phyloP scores from a whole-genome alignment of 768 basidiomycete genomes.

The Mrakia blollopis region DNA sequence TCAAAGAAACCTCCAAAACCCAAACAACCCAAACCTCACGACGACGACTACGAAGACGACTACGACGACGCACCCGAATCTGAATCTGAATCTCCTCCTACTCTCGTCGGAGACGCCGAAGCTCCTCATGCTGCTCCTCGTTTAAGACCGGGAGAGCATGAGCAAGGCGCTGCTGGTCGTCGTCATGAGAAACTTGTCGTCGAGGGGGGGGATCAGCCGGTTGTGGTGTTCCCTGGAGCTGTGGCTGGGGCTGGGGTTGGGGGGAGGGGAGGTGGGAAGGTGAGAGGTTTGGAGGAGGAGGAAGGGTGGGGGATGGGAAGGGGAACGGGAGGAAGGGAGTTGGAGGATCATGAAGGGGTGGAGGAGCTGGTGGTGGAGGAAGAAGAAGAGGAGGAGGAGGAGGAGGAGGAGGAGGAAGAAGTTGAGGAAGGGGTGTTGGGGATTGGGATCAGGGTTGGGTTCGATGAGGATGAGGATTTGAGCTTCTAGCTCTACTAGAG shows the following conservation, averaged over 20 bases:
- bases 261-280: not conserved
- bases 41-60: not conserved
- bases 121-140: too few relatives aligned
- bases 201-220: not conserved
- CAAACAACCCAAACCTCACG: not conserved
- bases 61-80: not conserved
- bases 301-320: too few relatives aligned
- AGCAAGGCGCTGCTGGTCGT: too few relatives aligned
- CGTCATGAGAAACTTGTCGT: not conserved
- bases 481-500: not conserved
- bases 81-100: not conserved
- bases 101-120: too few relatives aligned
- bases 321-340: not conserved
- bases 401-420: not conserved
- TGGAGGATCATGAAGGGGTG: not conserved
- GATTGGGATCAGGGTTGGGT: constrained; percentile 16
- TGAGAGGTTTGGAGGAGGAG: not conserved
- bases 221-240: not conserved
- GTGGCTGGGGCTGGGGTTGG: not conserved
- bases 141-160: too few relatives aligned
- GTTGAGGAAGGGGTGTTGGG: not conserved
- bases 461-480: constrained; percentile 16
- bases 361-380: not conserved
- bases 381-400: not conserved
- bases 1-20: not conserved